Percentiles rank a stretch among this genome's conserved stretches.
Evolutionary conservation across 805 yeast genomes (phyloP).

Genomic region (Schwanniomyces occidentalis): DNA sequence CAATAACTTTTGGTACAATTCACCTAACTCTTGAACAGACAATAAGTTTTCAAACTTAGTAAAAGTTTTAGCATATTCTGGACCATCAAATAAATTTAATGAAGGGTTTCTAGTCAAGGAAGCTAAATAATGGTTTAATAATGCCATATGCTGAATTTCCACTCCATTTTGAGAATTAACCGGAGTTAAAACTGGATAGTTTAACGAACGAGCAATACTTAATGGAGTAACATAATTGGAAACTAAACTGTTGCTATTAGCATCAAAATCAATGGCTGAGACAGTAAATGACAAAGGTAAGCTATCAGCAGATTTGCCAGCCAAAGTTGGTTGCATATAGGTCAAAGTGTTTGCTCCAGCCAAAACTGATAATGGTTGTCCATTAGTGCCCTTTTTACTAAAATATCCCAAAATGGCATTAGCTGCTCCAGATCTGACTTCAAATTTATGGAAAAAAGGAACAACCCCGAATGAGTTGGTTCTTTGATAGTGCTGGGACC

Average conservation of each 20-base stretch:
- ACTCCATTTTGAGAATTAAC: conserved; percentile 42
- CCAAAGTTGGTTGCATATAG: conserved; percentile 64
- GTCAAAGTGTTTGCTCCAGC: conserved; percentile 68
- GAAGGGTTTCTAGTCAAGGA: conserved; percentile 51
- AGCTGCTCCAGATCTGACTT: conserved; percentile 84
- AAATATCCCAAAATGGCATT: conserved; percentile 74
- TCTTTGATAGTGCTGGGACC: conserved; percentile 55
- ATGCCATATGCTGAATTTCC: conserved; percentile 68
- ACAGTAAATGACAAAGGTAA: conserved; percentile 71
- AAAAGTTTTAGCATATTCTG: conserved; percentile 55
- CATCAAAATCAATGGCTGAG: conserved; percentile 74
- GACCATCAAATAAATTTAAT: conserved; percentile 79
- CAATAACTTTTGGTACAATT: conserved; percentile 38
- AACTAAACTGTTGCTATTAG: conserved; percentile 48
- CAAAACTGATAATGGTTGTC: conserved; percentile 47
- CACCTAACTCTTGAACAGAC: conserved; percentile 43
- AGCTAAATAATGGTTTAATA: conserved; percentile 65
- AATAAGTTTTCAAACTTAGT: conserved; percentile 47
- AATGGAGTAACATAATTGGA: conserved; percentile 66
- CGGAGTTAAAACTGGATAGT: conserved; percentile 71
- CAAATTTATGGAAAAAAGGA: conserved; percentile 61
- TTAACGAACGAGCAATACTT: conserved; percentile 60
- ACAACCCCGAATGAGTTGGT: conserved; percentile 54
- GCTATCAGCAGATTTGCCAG: conserved; percentile 27
- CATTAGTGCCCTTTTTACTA: conserved; percentile 28